Evolutionary conservation across 345 rosid species (phyloP), one percentile per base, ranked within the genome.

Genomic region (Pseudoturritis turrita): DNA sequence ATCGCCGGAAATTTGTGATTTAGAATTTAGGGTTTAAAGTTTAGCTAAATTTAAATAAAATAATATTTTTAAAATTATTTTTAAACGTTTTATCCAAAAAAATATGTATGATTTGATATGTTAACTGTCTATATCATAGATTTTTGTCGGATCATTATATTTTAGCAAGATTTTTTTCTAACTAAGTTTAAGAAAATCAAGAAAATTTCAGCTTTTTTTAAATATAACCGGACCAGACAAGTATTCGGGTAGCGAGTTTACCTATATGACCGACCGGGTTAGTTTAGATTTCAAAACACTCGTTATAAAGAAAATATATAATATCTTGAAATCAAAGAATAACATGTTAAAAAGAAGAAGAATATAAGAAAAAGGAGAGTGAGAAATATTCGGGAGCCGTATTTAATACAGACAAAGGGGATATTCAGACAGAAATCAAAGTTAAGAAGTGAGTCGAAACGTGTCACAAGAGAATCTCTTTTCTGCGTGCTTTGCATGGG

Each of bases 361-460:
- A 56, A 36, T 49, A 50, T 50, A 25, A 44, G 50, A 26, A 53
- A 76, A 52, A 68, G 35, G 45, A 62, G 56, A 18, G 43, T 5
- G 29, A 25, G 41, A 54, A 26, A 69, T 68, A 75, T 52, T 68
- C 43, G 65, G 0, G 44, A 46, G 63, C 26, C 58, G 65, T 53
- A 76, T 76, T 53, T 54, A 54, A 69, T 69, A 62, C 75, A 76
- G 79, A 76, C 79, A 76, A 62, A 76, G 74, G 46, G 79, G 79
- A 76, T 76, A 76, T 76, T 76, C 79, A 76, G 75, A 69, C 66
- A 76, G 60, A 76, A 62, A 62, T 55, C 70, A 76, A 76, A 76
- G 71, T 68, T 18, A 49, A n/a, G 59, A 68, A 69, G 62, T 23
- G 18, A 76, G 75, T 62, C 79, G 79, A 76, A 69, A 76, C 79